Base-by-base conservation (phyloP, 139 green algal species). In the Micromonas pusilla region DNA sequence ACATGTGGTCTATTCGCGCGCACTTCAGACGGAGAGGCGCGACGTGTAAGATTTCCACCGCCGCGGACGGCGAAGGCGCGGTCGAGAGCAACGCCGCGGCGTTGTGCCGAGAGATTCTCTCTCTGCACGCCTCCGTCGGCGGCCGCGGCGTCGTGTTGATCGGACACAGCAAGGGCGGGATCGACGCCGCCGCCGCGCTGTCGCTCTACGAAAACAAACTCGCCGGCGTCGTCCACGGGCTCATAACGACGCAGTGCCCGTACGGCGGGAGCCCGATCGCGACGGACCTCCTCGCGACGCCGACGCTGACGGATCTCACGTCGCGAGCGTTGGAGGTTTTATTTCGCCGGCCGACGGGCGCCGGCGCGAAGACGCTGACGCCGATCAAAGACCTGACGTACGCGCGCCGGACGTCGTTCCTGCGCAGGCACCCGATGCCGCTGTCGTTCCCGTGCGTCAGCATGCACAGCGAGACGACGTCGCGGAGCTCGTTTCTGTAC, bases 101-200 rank as follows among this genome's bases (percentile, higher is more conserved):
- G 4, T 13, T 75, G 1, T 2, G 1, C 16, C 30, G 33, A 0
- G 66, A 72, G 2, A 52, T 72, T 19, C n/a, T n/a, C n/a, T n/a
- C n/a, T n/a, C n/a, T n/a, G n/a, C n/a, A n/a, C n/a, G 9, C 45
- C 9, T 57, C 45, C 9, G 45, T 23, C 45, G 45, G 16, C 9
- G 9, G 45, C 9, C 45, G 9, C 9, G 45, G 28, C 13, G 66
- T 85, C 63, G 30, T 85, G 13, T 23, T 83, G n/a, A 65, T 86
- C 16, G 82, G 82, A 9, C 82, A 86, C 54, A 79, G 71, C 52
- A 86, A 86, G 39, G 82, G 82, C 28, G 78, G 78, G 16, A 5
- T 86, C 23, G 82, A 86, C 36, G 25, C 38, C 25, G 70, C 57
- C 23, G 82, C 82, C n/a, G 82, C 82, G 33, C 62, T 83, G 0